Percentiles rank a stretch among this genome's conserved stretches.
These are phyloP conservation scores for Cyamopsis tetragonoloba DNA, from an alignment of 306 rosid species.

Conservation along the genomic window DNA sequence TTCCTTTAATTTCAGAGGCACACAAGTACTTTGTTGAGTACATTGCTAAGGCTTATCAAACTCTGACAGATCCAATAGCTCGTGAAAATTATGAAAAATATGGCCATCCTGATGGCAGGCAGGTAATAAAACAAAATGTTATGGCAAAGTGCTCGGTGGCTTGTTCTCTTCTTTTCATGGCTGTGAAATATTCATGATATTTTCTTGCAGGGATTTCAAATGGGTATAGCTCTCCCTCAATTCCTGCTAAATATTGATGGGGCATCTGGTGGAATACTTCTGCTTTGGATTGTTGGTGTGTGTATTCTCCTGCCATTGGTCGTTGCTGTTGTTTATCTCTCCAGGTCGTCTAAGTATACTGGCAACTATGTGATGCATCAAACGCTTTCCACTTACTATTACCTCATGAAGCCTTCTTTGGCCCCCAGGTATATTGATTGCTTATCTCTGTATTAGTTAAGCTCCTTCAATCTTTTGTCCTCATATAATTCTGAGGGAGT, in stretches of 20 bases:
- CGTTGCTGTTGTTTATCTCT: conserved; percentile 89
- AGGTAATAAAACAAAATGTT: conserved; percentile 47
- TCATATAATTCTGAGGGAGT: conserved; percentile 13
- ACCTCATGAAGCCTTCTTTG: conserved; percentile 92
- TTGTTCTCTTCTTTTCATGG: conserved; percentile 1
- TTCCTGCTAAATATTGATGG: conserved; percentile 80
- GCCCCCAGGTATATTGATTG: conserved; percentile 72
- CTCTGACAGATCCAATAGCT: conserved; percentile 81
- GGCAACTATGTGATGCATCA: conserved; percentile 99
- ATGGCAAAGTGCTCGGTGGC: neutral
- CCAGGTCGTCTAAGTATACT: conserved; percentile 88
- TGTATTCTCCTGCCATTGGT: conserved; percentile 97
- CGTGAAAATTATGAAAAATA: conserved; percentile 94
- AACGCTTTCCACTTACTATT: conserved; percentile 76
- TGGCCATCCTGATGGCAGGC: conserved; percentile 98
- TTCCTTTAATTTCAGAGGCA: conserved; percentile 52
- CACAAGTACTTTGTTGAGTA: conserved; percentile 80
- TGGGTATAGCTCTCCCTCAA: conserved; percentile 98
- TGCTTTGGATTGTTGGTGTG: conserved; percentile 94
- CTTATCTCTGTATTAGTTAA: neutral
- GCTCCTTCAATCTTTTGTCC: neutral
- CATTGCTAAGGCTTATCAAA: conserved; percentile 95
- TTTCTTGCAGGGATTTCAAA: conserved; percentile 85
- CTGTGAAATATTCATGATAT: conserved; percentile 23
- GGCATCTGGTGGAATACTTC: conserved; percentile 93